Percentiles rank a stretch among this genome's conserved stretches.
phyloP scores from a whole-genome alignment of 441 rosid species.

The Theobroma grandiflorum region DNA sequence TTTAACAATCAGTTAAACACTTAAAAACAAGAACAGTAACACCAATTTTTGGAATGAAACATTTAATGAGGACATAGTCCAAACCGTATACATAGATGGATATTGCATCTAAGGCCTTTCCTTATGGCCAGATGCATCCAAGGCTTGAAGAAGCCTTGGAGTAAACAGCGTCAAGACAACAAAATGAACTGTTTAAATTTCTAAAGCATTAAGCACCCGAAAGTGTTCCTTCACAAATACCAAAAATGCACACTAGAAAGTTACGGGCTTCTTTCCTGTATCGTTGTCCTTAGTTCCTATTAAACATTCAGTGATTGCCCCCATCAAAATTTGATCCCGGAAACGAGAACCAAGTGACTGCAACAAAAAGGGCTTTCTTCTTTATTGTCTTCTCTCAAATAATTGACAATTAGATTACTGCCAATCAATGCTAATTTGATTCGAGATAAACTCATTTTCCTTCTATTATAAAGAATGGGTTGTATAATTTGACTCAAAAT shows the following conservation, averaged over 20 bases:
- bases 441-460: conserved; percentile 30
- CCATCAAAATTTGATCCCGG: conserved; percentile 25
- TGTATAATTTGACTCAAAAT: conserved; percentile 43
- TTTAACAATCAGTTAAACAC: not conserved
- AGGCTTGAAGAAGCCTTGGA: not conserved
- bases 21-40: not conserved
- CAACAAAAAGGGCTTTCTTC: conserved; percentile 33
- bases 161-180: not conserved
- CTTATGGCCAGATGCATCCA: not conserved
- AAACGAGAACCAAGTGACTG: conserved; percentile 11
- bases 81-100: not conserved
- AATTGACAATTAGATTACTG: conserved; percentile 30
- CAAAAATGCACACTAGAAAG: conserved; percentile 2
- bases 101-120: not conserved
- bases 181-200: not conserved
- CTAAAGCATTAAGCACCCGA: not conserved
- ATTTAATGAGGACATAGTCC: not conserved
- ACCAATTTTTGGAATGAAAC: not conserved
- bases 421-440: conserved; percentile 30
- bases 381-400: conserved; percentile 30
- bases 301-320: conserved; percentile 12
- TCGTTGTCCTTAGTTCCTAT: conserved; percentile 5
- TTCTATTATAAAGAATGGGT: conserved; percentile 50
- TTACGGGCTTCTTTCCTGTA: not conserved
- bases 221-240: not conserved